Evolutionary conservation across 2,329 filamentous ascomycete species (phyloP).

Genomic region (Neurospora sp.): DNA sequence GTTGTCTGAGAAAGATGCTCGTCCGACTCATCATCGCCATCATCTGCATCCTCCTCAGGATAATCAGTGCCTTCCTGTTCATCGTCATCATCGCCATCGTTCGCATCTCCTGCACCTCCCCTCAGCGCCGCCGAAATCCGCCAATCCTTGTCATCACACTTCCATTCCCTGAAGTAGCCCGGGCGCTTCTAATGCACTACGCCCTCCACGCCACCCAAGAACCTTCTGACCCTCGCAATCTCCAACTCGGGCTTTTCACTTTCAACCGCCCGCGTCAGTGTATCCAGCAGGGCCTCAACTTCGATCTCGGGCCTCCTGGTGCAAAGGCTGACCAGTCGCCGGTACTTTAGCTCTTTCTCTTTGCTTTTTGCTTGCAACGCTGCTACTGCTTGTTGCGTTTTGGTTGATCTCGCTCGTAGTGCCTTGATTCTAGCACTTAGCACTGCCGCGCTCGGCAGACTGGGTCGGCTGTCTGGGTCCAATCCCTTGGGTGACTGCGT

Average conservation of each 20-base stretch:
- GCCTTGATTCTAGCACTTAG: constrained; percentile 62
- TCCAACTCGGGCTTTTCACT: constrained; percentile 73
- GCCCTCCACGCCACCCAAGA: constrained; percentile 69
- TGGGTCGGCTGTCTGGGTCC: constrained; percentile 8
- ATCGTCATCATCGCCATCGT: constrained; percentile 48
- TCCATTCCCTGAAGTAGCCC: not conserved
- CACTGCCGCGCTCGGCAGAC: constrained; percentile 48
- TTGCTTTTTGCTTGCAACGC: constrained; percentile 69
- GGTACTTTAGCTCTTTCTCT: constrained; percentile 79
- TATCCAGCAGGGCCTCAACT: constrained; percentile 72
- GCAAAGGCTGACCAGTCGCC: constrained; percentile 79
- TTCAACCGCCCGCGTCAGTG: constrained; percentile 77
- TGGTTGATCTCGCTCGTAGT: constrained; percentile 58
- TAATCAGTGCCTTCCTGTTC: constrained; percentile 60
- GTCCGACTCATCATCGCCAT: constrained; percentile 50
- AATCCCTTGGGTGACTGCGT: constrained; percentile 25
- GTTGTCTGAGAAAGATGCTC: not conserved
- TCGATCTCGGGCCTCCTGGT: constrained; percentile 68
- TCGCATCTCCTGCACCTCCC: constrained; percentile 20
- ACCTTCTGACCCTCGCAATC: constrained; percentile 66
- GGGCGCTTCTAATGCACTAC: constrained; percentile 20
- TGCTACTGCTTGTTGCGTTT: constrained; percentile 57
- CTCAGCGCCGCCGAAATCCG: not conserved
- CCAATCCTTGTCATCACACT: not conserved
- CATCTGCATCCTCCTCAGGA: constrained; percentile 48